Evolutionary conservation across 2,329 filamentous ascomycete genomes (phyloP).

Genomic region (Sporothrix pseudoabietina): DNA sequence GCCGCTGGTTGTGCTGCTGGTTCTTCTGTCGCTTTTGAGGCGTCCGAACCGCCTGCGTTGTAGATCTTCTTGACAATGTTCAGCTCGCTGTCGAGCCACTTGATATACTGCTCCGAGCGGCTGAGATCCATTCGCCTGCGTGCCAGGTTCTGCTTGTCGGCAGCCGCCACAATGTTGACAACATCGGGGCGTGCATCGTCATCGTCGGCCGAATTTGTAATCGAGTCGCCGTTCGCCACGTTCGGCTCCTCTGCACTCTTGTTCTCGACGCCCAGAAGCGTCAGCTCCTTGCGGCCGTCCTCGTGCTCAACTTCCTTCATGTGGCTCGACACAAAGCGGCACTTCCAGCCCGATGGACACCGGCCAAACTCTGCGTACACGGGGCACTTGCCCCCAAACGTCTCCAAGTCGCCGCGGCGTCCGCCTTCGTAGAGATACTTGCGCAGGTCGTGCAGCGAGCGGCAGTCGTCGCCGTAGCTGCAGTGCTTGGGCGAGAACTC

Average conservation of each 20-base stretch:
- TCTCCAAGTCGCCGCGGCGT: conserved; percentile 76
- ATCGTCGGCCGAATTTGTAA: conserved; percentile 39
- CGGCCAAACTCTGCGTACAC: conserved; percentile 74
- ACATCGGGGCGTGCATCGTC: conserved; percentile 64
- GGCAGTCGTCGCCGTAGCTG: conserved; percentile 77
- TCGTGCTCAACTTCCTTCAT: conserved; percentile 75
- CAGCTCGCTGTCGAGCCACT: conserved; percentile 73
- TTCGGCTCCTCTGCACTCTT: conserved; percentile 38
- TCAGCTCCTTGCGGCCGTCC: conserved; percentile 80
- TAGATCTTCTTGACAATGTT: conserved; percentile 53
- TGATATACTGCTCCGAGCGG: conserved; percentile 72
- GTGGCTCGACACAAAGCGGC: conserved; percentile 85
- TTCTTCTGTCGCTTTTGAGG: not conserved
- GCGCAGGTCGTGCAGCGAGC: conserved; percentile 78
- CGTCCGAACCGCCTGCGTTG: conserved; percentile 41
- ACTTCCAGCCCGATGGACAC: conserved; percentile 90
- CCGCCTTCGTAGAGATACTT: conserved; percentile 82
- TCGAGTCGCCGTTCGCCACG: conserved; percentile 29
- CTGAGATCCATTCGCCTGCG: conserved; percentile 71
- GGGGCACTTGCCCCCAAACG: conserved; percentile 77
- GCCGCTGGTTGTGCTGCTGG: not conserved
- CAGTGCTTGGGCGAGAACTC: conserved; percentile 84
- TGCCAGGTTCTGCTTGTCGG: conserved; percentile 72
- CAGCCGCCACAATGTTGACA: conserved; percentile 71
- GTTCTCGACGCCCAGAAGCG: conserved; percentile 58